phyloP scores from a whole-genome alignment of 1,284 basidiomycete species.

The Malassezia restricta region DNA sequence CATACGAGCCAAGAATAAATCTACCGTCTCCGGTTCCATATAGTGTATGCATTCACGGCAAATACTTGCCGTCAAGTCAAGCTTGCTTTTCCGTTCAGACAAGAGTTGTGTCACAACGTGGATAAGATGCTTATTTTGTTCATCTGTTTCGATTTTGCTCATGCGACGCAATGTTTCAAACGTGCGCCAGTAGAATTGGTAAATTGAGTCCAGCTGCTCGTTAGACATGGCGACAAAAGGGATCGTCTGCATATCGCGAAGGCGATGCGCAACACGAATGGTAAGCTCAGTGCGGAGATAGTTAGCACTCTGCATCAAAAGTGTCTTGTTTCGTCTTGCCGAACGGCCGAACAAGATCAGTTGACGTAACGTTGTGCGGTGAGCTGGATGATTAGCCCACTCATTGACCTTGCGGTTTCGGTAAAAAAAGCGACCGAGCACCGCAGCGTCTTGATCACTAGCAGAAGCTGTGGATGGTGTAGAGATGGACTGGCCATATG shows the following conservation, averaged over 20 bases:
- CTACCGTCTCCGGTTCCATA: constrained; percentile 63
- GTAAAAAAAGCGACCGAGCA: constrained; percentile 57
- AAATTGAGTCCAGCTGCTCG: constrained; percentile 68
- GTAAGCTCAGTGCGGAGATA: constrained; percentile 79
- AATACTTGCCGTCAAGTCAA: constrained; percentile 39
- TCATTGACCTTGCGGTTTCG: constrained; percentile 70
- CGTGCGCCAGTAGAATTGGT: constrained; percentile 53
- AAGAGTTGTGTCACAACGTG: constrained; percentile 57
- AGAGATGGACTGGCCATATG: background rate
- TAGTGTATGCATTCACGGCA: constrained; percentile 54
- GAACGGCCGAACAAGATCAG: constrained; percentile 53
- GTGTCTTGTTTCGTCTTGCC: constrained; percentile 25
- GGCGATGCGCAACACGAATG: constrained; percentile 71
- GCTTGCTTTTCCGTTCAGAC: constrained; percentile 54
- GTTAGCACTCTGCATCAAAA: constrained; percentile 47
- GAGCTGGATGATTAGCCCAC: constrained; percentile 64
- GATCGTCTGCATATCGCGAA: constrained; percentile 71
- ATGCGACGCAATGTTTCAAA: constrained; percentile 57
- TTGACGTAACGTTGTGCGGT: constrained; percentile 65
- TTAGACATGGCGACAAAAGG: constrained; percentile 81
- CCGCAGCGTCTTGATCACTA: constrained; percentile 10
- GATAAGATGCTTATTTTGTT: constrained; percentile 70
- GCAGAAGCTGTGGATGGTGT: constrained; percentile 12
- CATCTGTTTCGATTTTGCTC: constrained; percentile 60
- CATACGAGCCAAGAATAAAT: constrained; percentile 82